Conservation (phyloP, 495 filamentous ascomycete species). For the Pseudoneurospora amorphoporcata region DNA sequence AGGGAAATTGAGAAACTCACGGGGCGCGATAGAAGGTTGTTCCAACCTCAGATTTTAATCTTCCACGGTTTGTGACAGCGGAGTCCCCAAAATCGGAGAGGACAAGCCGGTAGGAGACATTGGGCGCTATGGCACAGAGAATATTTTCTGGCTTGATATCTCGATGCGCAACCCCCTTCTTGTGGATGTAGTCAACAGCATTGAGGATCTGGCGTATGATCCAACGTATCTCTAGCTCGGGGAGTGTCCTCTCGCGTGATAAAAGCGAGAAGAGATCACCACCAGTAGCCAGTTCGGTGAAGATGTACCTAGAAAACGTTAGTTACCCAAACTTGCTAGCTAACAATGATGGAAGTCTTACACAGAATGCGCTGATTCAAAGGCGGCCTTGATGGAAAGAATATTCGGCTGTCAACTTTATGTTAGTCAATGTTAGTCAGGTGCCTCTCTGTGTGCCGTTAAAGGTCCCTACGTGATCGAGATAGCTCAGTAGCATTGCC, state of each 20-base stretch:
- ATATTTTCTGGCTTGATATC: slow-evolving; percentile 97
- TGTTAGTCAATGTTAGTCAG: neutral
- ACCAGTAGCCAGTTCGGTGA: slow-evolving; percentile 56
- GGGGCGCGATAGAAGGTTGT: slow-evolving; percentile 60
- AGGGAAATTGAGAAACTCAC: slow-evolving; percentile 36
- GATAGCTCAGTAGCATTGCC: slow-evolving; percentile 42
- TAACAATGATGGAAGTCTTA: slow-evolving; percentile 18
- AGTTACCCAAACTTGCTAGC: neutral
- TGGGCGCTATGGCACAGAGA: slow-evolving; percentile 54
- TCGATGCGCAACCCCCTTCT: slow-evolving; percentile 71
- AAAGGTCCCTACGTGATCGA: slow-evolving; percentile 45
- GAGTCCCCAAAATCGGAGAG: slow-evolving; percentile 69
- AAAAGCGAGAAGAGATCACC: slow-evolving; percentile 50
- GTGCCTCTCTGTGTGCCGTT: neutral
- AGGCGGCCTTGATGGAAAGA: slow-evolving; percentile 44
- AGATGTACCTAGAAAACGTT: slow-evolving; percentile 43
- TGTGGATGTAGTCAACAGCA: slow-evolving; percentile 72
- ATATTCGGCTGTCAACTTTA: slow-evolving; percentile 45
- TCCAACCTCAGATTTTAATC: slow-evolving; percentile 54
- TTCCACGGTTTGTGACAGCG: slow-evolving; percentile 27
- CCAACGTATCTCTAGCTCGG: slow-evolving; percentile 64
- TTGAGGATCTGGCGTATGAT: slow-evolving; percentile 75
- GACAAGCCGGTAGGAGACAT: slow-evolving; percentile 44
- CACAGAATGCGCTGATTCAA: slow-evolving; percentile 40
- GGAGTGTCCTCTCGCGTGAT: slow-evolving; percentile 35